Base-by-base conservation (phyloP, 352 stramenopile species). In the Albugo laibachii region DNA sequence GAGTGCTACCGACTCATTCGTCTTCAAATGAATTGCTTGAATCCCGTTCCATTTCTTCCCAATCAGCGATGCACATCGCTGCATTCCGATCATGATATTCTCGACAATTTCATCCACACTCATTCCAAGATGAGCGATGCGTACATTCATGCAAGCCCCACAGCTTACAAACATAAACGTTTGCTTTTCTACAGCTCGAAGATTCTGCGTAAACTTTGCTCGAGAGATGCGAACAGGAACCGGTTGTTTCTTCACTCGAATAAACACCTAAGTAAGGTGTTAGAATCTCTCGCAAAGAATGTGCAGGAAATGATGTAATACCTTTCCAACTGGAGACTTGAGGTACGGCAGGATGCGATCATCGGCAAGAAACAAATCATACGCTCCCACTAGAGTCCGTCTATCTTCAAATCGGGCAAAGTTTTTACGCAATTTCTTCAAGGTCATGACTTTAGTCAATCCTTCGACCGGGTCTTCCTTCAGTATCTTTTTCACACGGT, bases 1-100 rank as follows among this genome's bases (percentile, higher is more conserved):
- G 42, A 96, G 58, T n/a, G 80, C 62, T 11, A 93, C 62, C 52
- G 79, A 94, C 31, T 86, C 63, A 20, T 58, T 65, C 10, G 82
- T 93, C 67, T 95, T 96, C 54, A 97, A 61, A 47, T 58, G 78
- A 66, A 97, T 93, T 27, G 80, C 86, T 62, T 92, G 79, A 44
- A 96, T 75, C 61, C 93, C 93, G 41, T 74, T 67, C 88, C 88
- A 97, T 40, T 76, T 70, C 42, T 88, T 85, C 35, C 79, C 71
- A 20, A 97, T 74, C 48, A 92, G 80, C 5, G 55, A 60, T 14
- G 70, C 65, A 47, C 71, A 77, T 39, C 69, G 69, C 58, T 84
- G 77, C 60, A 75, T 83, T 42, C 61, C 72, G 24, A 80, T 58
- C 45, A 87, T 54, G 18, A 87, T 62, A 51, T 89, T 86, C 21